phyloP scores from a whole-genome alignment of 805 yeast species.

The Cyberlindnera japonica region DNA sequence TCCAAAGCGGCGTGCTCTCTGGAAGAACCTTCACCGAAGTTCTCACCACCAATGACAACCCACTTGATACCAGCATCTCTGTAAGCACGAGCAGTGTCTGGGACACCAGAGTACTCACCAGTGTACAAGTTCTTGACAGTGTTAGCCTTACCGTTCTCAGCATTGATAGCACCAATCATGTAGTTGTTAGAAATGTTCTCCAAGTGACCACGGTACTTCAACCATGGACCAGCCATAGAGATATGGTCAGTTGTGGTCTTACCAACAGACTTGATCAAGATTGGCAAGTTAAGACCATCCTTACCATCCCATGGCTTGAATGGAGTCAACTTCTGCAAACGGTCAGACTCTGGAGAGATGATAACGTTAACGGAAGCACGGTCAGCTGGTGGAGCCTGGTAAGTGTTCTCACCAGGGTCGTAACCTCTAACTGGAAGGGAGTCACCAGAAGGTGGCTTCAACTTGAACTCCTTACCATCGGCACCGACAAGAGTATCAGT shows the following conservation, averaged over 20 bases:
- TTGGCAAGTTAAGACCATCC: constrained; percentile 65
- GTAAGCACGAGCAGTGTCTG: constrained; percentile 94
- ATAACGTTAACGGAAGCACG: constrained; percentile 29
- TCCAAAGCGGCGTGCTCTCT: constrained; percentile 99
- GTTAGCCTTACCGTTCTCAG: constrained; percentile 95
- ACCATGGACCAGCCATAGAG: constrained; percentile 99
- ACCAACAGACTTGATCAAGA: constrained; percentile 89
- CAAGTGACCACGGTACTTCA: constrained; percentile 96
- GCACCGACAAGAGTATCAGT: constrained; percentile 72
- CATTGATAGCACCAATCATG: constrained; percentile 92
- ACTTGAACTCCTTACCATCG: constrained; percentile 71
- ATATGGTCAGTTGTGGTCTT: constrained; percentile 98
- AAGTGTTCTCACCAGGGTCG: constrained; percentile 68
- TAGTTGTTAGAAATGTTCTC: constrained; percentile 95
- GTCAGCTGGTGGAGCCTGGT: constrained; percentile 52
- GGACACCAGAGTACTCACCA: constrained; percentile 91
- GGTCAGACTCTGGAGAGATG: constrained; percentile 85
- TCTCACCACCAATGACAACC: constrained; percentile 98
- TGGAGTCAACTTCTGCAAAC: constrained; percentile 88
- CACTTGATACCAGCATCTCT: constrained; percentile 88
- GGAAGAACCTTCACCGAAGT: constrained; percentile 99
- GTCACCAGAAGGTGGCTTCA: constrained; percentile 74
- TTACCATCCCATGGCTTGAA: constrained; percentile 83
- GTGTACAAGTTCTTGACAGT: constrained; percentile 83
- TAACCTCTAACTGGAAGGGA: constrained; percentile 83